These are phyloP conservation scores for Ceratobasidium theobromae DNA, from an alignment of 1,284 basidiomycete species.

Conservation along the genomic window DNA sequence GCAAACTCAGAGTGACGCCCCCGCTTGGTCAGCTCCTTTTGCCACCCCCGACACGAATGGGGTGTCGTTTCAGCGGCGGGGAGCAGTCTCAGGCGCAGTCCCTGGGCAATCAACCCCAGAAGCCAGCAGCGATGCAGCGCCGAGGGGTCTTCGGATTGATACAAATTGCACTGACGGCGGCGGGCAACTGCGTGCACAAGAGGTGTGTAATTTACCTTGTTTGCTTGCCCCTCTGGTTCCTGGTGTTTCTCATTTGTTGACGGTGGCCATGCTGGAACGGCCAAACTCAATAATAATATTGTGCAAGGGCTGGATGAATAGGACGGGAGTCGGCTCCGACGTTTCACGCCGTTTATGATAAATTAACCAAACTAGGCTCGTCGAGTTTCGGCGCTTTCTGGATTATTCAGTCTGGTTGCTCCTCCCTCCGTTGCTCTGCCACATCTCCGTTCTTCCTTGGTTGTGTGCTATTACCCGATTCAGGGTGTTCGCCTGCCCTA, in stretches of 20 bases:
- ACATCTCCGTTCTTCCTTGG: conserved; percentile 21
- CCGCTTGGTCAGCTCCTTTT: neutral
- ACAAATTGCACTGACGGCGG: neutral
- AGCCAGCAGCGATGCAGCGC: neutral
- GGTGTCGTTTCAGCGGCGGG: conserved; percentile 7
- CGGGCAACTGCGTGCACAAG: neutral
- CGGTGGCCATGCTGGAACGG: neutral
- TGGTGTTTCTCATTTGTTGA: neutral
- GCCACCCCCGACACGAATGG: neutral
- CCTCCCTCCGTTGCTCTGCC: conserved; percentile 12
- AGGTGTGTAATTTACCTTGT: conserved; percentile 6
- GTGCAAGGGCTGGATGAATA: too few relatives aligned
- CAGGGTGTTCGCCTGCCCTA: neutral
- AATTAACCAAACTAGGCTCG: neutral
- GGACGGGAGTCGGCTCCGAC: too few relatives aligned
- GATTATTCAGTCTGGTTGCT: conserved; percentile 1
- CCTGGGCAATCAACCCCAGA: neutral
- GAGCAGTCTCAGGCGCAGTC: conserved; percentile 4
- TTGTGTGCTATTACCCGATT: conserved; percentile 6
- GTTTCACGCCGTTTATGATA: neutral
- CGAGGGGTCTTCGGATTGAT: conserved; percentile 10
- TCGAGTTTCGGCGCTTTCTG: neutral
- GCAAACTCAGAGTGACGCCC: neutral
- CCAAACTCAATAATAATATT: too few relatives aligned
- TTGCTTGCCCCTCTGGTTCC: neutral